Conservation (phyloP, 306 rosid genomes). For the Abrus precatorius region DNA sequence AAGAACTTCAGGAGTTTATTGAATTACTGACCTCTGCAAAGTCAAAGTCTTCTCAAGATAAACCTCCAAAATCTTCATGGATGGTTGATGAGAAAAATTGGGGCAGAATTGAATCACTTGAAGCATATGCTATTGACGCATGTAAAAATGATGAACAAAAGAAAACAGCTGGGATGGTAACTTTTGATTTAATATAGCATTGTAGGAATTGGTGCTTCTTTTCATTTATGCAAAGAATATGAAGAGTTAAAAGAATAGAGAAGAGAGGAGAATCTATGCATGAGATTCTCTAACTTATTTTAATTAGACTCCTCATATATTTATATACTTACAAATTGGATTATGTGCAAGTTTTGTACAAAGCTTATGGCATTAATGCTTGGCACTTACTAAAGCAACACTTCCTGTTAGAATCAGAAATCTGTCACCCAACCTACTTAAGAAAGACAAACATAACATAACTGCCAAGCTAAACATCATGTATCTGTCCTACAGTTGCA, state of each 20-base stretch:
- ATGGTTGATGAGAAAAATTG: constrained; percentile 68
- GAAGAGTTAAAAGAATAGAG: constrained; percentile 24
- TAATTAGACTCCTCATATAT: constrained; percentile 1
- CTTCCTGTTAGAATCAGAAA: background rate
- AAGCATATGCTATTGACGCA: constrained; percentile 86
- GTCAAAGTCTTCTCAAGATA: constrained; percentile 68
- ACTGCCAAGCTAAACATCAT: no score
- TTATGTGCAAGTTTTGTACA: constrained; percentile 20
- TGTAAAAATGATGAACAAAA: constrained; percentile 77
- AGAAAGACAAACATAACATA: no score
- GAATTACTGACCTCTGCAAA: constrained; percentile 75
- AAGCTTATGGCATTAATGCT: background rate
- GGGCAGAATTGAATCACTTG: constrained; percentile 77
- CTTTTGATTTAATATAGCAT: constrained; percentile 38
- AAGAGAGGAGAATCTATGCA: constrained; percentile 22
- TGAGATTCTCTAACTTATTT: constrained; percentile 14
- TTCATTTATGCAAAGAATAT: constrained; percentile 7
- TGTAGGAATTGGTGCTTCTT: constrained; percentile 26
- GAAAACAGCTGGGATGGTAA: constrained; percentile 87
- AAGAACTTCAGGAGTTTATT: constrained; percentile 75
- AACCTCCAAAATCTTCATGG: constrained; percentile 89
- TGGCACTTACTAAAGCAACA: background rate
- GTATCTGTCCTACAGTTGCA: no score
- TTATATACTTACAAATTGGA: constrained; percentile 23
- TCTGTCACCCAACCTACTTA: no score